Evolutionary conservation across 257 asterid species (phyloP), one percentile per base, ranked within the genome.

Genomic region (Anisodus tanguticus): DNA sequence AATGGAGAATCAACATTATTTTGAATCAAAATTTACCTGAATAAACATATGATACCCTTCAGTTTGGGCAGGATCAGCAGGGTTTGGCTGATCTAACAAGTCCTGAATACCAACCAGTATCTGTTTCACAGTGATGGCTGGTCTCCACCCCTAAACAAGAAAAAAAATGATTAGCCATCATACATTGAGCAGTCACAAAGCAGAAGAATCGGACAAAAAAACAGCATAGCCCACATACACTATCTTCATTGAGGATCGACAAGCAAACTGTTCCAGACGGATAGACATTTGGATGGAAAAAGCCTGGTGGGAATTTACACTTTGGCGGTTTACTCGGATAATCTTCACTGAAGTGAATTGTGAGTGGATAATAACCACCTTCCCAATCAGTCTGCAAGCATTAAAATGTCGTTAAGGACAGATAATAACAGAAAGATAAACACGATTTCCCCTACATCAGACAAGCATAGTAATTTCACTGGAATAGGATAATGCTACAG

Each of bases 241-340:
- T 88, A 60, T 88, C 92, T 84, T 90, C 92, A 83, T 88, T 90
- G 64, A 90, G 92, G 83, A 90, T 90, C 0, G 92, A 90, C 13
- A 90, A 83, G 82, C 93, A 90, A 64, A 90, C 93, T 39, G 93
- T 90, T 83, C 93, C 93, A 39, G 93, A 90, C 2, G 93, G 93
- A 82, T 90, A 90, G 41, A 90, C 90, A 86, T 90, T 90, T 3
- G 93, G 92, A 45, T 90, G 92, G 87, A 90, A 90, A 86, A 90
- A 90, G 6, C 85, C 89, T 3, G 54, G 71, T 26, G 91, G 91
- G 68, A 90, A 88, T 82, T 90, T 90, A 68, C 92, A 90, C 87
- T 90, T 90, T 1, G 92, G 92, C 16, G 92, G 92, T 84, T 87
- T 90, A 74, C 92, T 90, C 2, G 92, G 92, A 81, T 90, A 90